phyloP scores from a whole-genome alignment of 129 eudicot genomes.

The Lactuca saligna region DNA sequence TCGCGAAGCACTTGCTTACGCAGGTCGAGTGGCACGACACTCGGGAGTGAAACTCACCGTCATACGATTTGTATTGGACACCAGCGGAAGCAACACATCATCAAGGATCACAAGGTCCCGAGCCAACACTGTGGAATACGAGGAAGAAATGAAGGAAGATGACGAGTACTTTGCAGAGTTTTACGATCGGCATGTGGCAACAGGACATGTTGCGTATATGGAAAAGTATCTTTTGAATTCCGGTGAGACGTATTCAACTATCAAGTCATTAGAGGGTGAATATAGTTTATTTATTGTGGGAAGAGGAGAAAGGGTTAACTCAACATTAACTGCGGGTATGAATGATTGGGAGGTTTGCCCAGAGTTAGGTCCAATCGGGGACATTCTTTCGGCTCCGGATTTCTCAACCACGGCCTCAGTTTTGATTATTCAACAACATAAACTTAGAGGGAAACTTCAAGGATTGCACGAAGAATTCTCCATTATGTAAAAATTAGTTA shows the following conservation, averaged over 20 bases:
- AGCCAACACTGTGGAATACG: conserved; percentile 55
- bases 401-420: conserved; percentile 69
- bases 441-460: conserved; percentile 60
- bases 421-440: conserved; percentile 80
- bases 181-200: conserved; percentile 71
- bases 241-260: conserved; percentile 76
- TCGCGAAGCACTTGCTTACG: conserved; percentile 79
- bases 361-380: conserved; percentile 91
- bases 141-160: conserved; percentile 80
- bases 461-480: conserved; percentile 77
- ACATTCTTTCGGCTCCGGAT: conserved; percentile 77
- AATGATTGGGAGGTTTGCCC: conserved; percentile 98
- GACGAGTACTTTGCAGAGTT: conserved; percentile 89
- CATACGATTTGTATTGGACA: conserved; percentile 71
- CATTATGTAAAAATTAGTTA: conserved; percentile 50
- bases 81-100: conserved; percentile 51
- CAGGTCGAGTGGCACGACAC: conserved; percentile 80
- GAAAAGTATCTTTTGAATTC: conserved; percentile 81
- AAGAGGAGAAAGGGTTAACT: conserved; percentile 75
- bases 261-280: conserved; percentile 75
- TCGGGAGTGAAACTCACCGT: conserved; percentile 82
- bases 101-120: conserved; percentile 43
- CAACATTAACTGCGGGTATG: conserved; percentile 82
- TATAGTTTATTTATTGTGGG: conserved; percentile 78
- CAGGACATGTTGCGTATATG: conserved; percentile 74